These are phyloP conservation scores for Fagus crenata DNA, from an alignment of 306 rosid genomes.

Conservation along the genomic window DNA sequence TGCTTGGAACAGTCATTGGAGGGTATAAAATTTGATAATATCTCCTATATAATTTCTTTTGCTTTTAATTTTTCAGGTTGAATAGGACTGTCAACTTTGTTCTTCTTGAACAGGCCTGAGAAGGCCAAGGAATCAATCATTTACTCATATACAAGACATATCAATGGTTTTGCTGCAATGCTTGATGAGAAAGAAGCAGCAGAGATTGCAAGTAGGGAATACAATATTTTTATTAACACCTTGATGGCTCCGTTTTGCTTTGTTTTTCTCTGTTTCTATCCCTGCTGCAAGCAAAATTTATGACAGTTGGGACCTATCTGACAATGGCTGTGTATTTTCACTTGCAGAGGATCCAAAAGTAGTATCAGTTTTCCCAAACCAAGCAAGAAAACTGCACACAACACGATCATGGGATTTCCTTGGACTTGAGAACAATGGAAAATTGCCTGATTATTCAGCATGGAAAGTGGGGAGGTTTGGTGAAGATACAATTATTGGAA, in stretches of 20 bases:
- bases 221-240: neutral
- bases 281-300: constrained; percentile 6
- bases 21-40: constrained; percentile 31
- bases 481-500: constrained; percentile 43
- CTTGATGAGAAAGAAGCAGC: constrained; percentile 47
- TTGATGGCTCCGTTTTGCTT: neutral
- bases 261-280: neutral
- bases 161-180: constrained; percentile 56
- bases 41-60: neutral
- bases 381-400: constrained; percentile 50
- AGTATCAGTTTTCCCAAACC: constrained; percentile 52
- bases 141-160: constrained; percentile 50
- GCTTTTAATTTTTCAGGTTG: neutral
- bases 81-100: neutral
- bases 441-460: constrained; percentile 21
- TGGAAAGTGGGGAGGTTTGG: constrained; percentile 45
- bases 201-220: constrained; percentile 42
- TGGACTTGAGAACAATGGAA: constrained; percentile 30
- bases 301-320: neutral
- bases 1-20: constrained; percentile 45
- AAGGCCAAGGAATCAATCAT: constrained; percentile 48
- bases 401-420: constrained; percentile 70
- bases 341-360: constrained; percentile 54
- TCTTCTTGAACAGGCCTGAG: constrained; percentile 33
- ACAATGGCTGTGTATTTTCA: neutral